Percentiles rank a stretch among this genome's conserved stretches.
phyloP scores from a whole-genome alignment of 2,329 filamentous ascomycete genomes.

The Colletotrichum tabaci region DNA sequence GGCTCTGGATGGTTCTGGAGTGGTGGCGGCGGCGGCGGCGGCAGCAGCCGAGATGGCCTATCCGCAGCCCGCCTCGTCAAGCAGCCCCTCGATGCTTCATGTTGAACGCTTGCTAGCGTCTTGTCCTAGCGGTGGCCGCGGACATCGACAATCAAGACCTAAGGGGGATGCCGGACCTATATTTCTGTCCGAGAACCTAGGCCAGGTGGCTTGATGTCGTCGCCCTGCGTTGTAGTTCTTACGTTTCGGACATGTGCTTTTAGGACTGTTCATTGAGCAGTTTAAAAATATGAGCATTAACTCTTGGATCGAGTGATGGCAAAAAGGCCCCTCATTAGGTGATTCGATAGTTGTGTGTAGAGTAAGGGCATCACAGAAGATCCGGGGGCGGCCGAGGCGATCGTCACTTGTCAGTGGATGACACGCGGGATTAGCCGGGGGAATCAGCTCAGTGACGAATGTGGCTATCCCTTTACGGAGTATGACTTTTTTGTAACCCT shows the following conservation, averaged over 20 bases:
- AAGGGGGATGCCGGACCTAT: conserved; percentile 21
- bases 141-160: conserved; percentile 25
- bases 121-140: conserved; percentile 1
- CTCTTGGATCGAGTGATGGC: background rate
- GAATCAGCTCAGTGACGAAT: conserved; percentile 5
- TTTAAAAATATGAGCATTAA: no score
- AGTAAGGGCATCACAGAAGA: conserved; percentile 13
- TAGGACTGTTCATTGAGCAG: background rate
- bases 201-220: conserved; percentile 4
- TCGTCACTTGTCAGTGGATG: conserved; percentile 28
- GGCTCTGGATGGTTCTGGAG: conserved; percentile 6
- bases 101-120: conserved; percentile 22
- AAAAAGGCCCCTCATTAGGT: background rate
- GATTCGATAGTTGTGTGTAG: background rate
- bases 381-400: conserved; percentile 19
- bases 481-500: conserved; percentile 8
- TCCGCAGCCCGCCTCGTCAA: conserved; percentile 10
- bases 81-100: conserved; percentile 19
- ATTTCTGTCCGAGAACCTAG: background rate
- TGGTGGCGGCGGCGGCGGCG: background rate
- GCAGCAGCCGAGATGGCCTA: conserved; percentile 21
- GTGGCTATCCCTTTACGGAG: conserved; percentile 21
- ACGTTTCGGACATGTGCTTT: background rate
- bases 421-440: conserved; percentile 11
- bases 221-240: conserved; percentile 1